Conservation (phyloP, 2,329 filamentous ascomycete genomes). For the Zymoseptoria tritici region DNA sequence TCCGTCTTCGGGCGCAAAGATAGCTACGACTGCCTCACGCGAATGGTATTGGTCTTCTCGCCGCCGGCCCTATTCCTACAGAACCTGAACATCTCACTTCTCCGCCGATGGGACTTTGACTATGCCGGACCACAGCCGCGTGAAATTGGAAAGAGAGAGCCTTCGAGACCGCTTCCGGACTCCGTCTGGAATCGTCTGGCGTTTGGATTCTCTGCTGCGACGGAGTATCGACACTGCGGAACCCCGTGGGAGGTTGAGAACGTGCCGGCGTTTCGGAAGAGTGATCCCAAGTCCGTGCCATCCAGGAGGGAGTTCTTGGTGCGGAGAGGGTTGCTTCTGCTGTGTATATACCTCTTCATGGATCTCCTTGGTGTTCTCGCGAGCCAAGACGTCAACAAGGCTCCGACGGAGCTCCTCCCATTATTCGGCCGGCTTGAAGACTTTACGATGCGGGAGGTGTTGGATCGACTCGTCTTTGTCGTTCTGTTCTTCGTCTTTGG, state of each 20-base stretch:
- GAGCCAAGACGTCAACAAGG: neutral
- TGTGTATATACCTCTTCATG: neutral
- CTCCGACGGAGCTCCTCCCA: no score
- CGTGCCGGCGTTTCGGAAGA: neutral
- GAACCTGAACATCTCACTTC: neutral
- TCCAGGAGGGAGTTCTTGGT: neutral
- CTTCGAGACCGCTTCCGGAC: neutral
- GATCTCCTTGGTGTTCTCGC: neutral
- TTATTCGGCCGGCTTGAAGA: no score
- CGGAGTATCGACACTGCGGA: neutral
- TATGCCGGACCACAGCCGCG: neutral
- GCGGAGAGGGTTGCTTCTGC: neutral
- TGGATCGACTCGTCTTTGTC: neutral
- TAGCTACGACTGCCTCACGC: neutral
- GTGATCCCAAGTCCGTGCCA: neutral
- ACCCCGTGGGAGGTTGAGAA: neutral
- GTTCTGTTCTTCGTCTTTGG: neutral
- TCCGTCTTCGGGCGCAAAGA: neutral
- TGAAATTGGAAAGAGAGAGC: neutral
- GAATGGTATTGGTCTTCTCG: neutral
- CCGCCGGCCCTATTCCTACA: neutral
- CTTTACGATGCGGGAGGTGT: neutral
- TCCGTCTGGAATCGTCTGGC: neutral
- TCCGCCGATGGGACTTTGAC: neutral
- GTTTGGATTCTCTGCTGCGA: neutral